Evolutionary conservation across 2,329 filamentous ascomycete species (phyloP).

Genomic region (Neonectria coccinea): DNA sequence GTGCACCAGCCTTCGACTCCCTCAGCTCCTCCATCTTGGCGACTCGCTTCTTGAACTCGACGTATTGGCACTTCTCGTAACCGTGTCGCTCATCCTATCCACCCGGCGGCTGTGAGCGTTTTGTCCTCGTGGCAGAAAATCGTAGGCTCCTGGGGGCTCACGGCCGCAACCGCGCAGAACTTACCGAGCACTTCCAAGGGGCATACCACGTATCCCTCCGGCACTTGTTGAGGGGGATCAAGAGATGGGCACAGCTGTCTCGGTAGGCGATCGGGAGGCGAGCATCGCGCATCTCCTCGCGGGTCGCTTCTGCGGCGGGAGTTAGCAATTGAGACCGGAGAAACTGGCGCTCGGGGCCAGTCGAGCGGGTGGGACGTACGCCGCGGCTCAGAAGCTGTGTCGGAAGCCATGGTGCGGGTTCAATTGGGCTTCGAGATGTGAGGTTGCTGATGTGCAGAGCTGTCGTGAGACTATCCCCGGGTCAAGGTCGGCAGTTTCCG

Average conservation of each 20-base stretch:
- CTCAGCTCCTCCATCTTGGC: slow-evolving; percentile 98
- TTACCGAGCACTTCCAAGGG: slow-evolving; percentile 97
- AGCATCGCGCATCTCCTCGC: slow-evolving; percentile 94
- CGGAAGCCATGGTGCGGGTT: slow-evolving; percentile 53
- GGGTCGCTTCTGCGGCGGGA: slow-evolving; percentile 72
- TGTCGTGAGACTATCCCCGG: slow-evolving; percentile 46
- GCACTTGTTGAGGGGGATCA: slow-evolving; percentile 96
- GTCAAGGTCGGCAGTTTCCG: slow-evolving; percentile 46
- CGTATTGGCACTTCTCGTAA: slow-evolving; percentile 99
- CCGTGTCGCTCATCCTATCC: slow-evolving; percentile 90
- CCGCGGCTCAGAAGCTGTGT: slow-evolving; percentile 52
- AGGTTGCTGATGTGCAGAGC: slow-evolving; percentile 44
- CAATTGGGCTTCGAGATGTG: slow-evolving; percentile 51
- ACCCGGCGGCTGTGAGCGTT: slow-evolving; percentile 38
- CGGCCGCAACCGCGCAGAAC: slow-evolving; percentile 48
- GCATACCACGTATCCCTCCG: slow-evolving; percentile 92
- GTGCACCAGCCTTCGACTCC: slow-evolving; percentile 82
- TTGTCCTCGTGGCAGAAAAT: slow-evolving; percentile 5
- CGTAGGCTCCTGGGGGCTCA: neutral
- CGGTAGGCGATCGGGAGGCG: slow-evolving; percentile 90
- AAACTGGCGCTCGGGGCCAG: slow-evolving; percentile 22
- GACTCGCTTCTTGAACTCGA: slow-evolving; percentile 98
- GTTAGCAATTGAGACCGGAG: slow-evolving; percentile 39
- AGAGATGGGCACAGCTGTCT: slow-evolving; percentile 93
- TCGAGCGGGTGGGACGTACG: slow-evolving; percentile 48